Base-by-base conservation (phyloP, 441 rosid genomes). In the Euphorbia schlechtendalii region DNA sequence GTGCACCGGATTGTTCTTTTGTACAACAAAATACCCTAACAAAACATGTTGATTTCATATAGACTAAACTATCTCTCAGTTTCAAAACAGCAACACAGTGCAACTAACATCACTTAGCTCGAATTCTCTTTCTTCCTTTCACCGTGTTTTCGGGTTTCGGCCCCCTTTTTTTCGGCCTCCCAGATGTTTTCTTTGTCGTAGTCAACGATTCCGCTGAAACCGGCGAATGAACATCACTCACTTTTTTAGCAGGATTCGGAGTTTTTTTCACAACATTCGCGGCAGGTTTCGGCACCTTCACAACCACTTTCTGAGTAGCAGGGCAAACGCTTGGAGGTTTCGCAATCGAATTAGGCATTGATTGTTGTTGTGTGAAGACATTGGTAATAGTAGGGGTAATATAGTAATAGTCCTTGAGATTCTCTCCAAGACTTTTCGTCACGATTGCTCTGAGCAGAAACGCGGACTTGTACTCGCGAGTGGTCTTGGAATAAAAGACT, bases 381-480 rank as follows among this genome's bases (percentile, higher is more conserved):
- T 48, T 56, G 20, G 71, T 48, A 48, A 0, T n/a, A 21, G 64
- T 63, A 8, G 78, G 71, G 52, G 73, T 60, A 69, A 67, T 76
- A 72, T 67, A 67, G 73, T 71, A 34, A 34, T 71, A 34, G 40
- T 77, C 76, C 74, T 73, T 79, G n/a, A 80, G 70, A 70, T 78
- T 81, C 22, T 77, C 80, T 66, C 49, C 74, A 63, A 85, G 61
- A 64, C 87, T 79, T 70, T 77, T 74, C 27, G 73, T 82, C 51
- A 84, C 86, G n/a, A 81, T 72, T 55, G 76, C 82, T 75, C 96
- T 80, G 25, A 92, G 86, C 2, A 63, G 76, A 9, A 77, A 49
- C 0, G 89, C 98, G 0, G 96, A 86, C 81, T 92, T 90, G 72
- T 88, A 76, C 63, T 92, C 98, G 3, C 89, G 86, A 0, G 98